Conservation (phyloP, 2,329 filamentous ascomycete genomes). For the Epichloe coenophiala region DNA sequence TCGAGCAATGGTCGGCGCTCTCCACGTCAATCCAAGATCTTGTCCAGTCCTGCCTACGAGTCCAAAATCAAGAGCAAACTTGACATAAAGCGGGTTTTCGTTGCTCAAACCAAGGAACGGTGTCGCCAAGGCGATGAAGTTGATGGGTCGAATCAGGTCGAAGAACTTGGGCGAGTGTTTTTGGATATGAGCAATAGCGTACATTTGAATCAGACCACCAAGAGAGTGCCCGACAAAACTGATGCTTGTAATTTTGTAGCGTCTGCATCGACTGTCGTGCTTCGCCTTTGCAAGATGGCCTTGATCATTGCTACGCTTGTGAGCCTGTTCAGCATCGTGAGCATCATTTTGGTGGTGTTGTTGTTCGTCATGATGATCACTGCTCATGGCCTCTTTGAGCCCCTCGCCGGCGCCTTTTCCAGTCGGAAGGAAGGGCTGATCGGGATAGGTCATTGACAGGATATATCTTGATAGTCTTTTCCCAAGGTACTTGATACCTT, state of each 20-base stretch:
- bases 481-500: constrained; percentile 91
- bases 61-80: constrained; percentile 91
- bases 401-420: constrained; percentile 35
- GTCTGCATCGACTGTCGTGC: constrained; percentile 31
- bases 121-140: constrained; percentile 79
- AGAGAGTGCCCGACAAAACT: constrained; percentile 90
- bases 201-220: constrained; percentile 80
- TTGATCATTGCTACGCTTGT: constrained; percentile 50
- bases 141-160: constrained; percentile 69
- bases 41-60: constrained; percentile 92
- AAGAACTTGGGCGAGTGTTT: constrained; percentile 93
- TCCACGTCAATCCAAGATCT: constrained; percentile 89
- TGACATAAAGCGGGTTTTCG: constrained; percentile 94
- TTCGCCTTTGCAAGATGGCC: constrained; percentile 40
- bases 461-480: constrained; percentile 89
- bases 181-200: constrained; percentile 90
- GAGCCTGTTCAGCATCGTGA: constrained; percentile 33
- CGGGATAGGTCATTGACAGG: constrained; percentile 79
- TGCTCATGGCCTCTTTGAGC: constrained; percentile 25
- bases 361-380: constrained; percentile 27
- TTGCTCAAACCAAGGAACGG: constrained; percentile 89
- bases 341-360: constrained; percentile 26
- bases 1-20: constrained; percentile 69
- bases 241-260: constrained; percentile 83
- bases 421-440: constrained; percentile 72